Percentiles rank a stretch among this genome's conserved stretches.
Evolutionary conservation across 306 rosid genomes (phyloP).

Genomic region (Arachis hypogaea): DNA sequence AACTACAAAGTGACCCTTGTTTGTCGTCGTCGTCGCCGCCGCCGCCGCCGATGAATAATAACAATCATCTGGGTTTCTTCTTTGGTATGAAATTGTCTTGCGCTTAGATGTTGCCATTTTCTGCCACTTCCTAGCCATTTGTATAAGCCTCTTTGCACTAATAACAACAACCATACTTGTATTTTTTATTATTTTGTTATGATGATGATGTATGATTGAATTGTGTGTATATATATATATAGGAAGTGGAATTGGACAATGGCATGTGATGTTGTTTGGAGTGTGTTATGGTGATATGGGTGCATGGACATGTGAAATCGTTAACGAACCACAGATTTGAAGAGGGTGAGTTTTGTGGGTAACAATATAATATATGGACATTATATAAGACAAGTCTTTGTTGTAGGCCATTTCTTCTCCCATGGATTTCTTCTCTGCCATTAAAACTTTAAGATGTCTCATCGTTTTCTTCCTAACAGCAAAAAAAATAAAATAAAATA

Average conservation of each 20-base stretch:
- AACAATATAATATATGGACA: neutral
- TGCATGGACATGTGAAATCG: slow-evolving; percentile 35
- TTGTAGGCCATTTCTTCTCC: slow-evolving; percentile 34
- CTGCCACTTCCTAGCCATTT: slow-evolving; percentile 53
- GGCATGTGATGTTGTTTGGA: slow-evolving; percentile 25
- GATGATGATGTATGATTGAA: neutral
- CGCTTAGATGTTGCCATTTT: slow-evolving; percentile 29
- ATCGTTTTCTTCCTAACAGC: slow-evolving; percentile 25
- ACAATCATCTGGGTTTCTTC: neutral
- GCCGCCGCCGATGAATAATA: neutral
- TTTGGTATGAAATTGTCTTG: slow-evolving; percentile 42
- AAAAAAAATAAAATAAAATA: neutral
- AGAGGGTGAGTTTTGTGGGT: slow-evolving; percentile 19
- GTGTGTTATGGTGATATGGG: slow-evolving; percentile 35
- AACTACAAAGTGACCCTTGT: slow-evolving; percentile 47
- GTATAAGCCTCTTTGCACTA: slow-evolving; percentile 35
- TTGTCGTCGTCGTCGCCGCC: neutral
- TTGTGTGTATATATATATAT: neutral
- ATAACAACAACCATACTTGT: neutral
- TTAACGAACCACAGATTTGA: slow-evolving; percentile 22
- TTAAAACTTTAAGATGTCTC: slow-evolving; percentile 6
- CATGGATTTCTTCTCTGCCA: neutral
- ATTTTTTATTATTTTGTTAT: neutral
- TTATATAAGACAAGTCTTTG: neutral
- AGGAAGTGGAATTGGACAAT: slow-evolving; percentile 18